Conservation (phyloP, 345 rosid genomes). For the Tarenaya hassleriana region DNA sequence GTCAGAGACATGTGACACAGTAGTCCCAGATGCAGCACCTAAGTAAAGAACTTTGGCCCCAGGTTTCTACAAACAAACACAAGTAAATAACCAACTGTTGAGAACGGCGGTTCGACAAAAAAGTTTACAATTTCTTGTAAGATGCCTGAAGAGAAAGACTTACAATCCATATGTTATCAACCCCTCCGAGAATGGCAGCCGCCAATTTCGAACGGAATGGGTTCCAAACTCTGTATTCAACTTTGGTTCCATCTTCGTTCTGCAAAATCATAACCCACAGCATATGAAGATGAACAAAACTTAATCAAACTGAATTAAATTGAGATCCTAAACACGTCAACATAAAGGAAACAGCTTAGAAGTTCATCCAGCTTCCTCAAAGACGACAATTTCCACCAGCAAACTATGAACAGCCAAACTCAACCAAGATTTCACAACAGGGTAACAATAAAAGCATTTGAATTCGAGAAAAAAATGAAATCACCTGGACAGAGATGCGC, state of each 20-base stretch:
- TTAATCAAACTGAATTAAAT: too few relatives aligned
- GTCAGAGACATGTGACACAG: slow-evolving; percentile 98
- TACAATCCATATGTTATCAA: slow-evolving; percentile 91
- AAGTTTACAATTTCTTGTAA: neutral
- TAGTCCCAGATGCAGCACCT: slow-evolving; percentile 99
- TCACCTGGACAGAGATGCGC: slow-evolving; percentile 81
- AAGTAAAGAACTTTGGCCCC: slow-evolving; percentile 94
- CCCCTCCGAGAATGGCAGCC: slow-evolving; percentile 96
- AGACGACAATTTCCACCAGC: too few relatives aligned
- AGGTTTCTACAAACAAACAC: slow-evolving; percentile 52
- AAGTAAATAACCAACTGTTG: neutral
- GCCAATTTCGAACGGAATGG: slow-evolving; percentile 98
- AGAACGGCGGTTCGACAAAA: neutral
- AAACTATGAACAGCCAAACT: too few relatives aligned
- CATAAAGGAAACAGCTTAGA: too few relatives aligned
- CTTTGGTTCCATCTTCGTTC: slow-evolving; percentile 91
- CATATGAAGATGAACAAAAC: neutral
- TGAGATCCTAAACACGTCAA: too few relatives aligned
- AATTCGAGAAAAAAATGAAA: neutral
- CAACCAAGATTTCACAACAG: neutral
- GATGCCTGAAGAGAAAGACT: slow-evolving; percentile 18
- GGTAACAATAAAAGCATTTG: neutral
- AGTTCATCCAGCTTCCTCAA: too few relatives aligned
- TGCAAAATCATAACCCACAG: slow-evolving; percentile 22
- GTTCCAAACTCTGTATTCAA: slow-evolving; percentile 93